Conservation (phyloP, 495 filamentous ascomycete genomes). For the Clavariopsis aquatica region DNA sequence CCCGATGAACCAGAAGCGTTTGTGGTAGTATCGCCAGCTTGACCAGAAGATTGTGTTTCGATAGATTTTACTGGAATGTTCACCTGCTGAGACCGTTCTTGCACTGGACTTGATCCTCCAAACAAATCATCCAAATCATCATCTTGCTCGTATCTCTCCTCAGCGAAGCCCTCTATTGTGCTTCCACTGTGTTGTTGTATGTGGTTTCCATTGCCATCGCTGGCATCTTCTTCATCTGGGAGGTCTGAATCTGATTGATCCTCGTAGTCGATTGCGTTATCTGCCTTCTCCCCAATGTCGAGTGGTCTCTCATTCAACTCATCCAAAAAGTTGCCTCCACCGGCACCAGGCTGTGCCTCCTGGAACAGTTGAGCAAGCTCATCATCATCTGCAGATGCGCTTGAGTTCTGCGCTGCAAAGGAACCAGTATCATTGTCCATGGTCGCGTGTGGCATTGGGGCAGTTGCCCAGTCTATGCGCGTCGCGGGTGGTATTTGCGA, state of each 20-base stretch:
- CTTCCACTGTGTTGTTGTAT: constrained; percentile 37
- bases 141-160: constrained; percentile 13
- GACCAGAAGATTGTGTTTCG: constrained; percentile 3
- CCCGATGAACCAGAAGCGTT: background rate
- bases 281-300: constrained; percentile 70
- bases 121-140: constrained; percentile 41
- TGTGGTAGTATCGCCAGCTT: background rate
- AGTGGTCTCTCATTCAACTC: constrained; percentile 40
- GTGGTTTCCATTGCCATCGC: constrained; percentile 10
- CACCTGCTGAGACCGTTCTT: constrained; percentile 40
- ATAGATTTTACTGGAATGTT: constrained; percentile 3
- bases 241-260: constrained; percentile 73
- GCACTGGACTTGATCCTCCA: constrained; percentile 52
- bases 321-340: constrained; percentile 31
- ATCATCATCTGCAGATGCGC: constrained; percentile 22
- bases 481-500: background rate
- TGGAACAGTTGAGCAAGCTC: constrained; percentile 20
- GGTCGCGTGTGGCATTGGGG: constrained; percentile 30
- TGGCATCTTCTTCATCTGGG: constrained; percentile 63
- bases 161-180: constrained; percentile 34
- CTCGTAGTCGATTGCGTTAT: constrained; percentile 82
- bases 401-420: background rate
- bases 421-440: constrained; percentile 13
- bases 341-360: background rate
- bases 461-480: background rate